Conservation (phyloP, 441 rosid genomes). For the Euphorbia corollata region DNA sequence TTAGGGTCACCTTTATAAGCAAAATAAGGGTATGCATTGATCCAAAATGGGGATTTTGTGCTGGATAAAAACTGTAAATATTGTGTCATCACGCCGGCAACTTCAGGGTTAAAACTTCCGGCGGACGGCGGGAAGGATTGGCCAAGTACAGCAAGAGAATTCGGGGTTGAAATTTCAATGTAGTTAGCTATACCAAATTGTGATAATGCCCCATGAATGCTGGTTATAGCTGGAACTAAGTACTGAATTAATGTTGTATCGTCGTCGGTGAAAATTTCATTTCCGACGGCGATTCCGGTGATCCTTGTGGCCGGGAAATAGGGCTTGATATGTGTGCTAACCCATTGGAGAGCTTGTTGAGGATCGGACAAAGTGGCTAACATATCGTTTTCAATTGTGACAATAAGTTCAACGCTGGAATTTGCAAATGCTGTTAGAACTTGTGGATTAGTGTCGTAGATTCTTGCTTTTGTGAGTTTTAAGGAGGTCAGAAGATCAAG, state of each 20-base stretch:
- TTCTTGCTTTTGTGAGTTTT: conserved; percentile 36
- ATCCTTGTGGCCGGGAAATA: conserved; percentile 36
- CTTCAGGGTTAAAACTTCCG: conserved; percentile 46
- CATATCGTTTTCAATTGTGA: conserved; percentile 39
- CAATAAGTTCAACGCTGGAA: conserved; percentile 35
- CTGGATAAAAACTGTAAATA: conserved; percentile 45
- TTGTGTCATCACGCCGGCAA: conserved; percentile 38
- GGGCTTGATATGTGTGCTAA: conserved; percentile 32
- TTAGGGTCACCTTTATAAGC: conserved; percentile 60
- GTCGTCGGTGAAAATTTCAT: conserved; percentile 37
- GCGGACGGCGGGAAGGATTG: conserved; percentile 67
- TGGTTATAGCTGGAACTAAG: conserved; percentile 44
- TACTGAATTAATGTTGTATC: conserved; percentile 22
- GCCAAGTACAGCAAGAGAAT: conserved; percentile 44
- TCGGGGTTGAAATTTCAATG: conserved; percentile 55
- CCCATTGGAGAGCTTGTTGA: conserved; percentile 39
- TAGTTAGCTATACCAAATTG: conserved; percentile 41
- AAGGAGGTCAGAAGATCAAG: conserved; percentile 32
- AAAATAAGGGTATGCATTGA: conserved; percentile 78
- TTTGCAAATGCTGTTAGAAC: conserved; percentile 38
- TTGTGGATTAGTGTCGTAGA: conserved; percentile 45
- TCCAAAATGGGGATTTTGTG: conserved; percentile 53
- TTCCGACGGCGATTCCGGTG: conserved; percentile 43
- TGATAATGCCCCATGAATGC: conserved; percentile 29
- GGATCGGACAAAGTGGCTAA: conserved; percentile 32